These are phyloP conservation scores for Lepraria neglecta DNA, from an alignment of 495 filamentous ascomycete genomes.

Conservation along the genomic window DNA sequence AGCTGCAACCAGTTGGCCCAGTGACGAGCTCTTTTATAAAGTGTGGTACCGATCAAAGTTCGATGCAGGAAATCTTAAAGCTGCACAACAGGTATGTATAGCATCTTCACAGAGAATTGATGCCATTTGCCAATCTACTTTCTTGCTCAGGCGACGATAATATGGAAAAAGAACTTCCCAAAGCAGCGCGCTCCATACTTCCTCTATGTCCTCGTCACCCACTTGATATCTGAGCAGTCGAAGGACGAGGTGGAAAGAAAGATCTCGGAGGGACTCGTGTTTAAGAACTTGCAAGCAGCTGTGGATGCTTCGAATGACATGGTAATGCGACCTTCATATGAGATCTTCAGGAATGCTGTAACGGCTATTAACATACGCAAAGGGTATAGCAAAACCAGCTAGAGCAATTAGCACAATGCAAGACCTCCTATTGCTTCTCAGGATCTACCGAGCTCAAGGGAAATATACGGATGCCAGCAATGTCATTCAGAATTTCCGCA, in stretches of 20 bases:
- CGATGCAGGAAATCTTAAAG: conserved; percentile 46
- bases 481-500: conserved; percentile 45
- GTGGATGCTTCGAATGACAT: conserved; percentile 43
- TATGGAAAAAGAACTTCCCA: conserved; percentile 52
- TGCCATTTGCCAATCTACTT: background rate
- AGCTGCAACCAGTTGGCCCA: conserved; percentile 46
- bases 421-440: conserved; percentile 50
- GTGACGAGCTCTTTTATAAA: conserved; percentile 46
- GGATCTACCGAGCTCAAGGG: conserved; percentile 45
- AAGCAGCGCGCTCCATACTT: conserved; percentile 52
- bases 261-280: conserved; percentile 52
- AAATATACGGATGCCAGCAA: conserved; percentile 43
- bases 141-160: conserved; percentile 47
- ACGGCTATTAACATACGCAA: conserved; percentile 27
- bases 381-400: conserved; percentile 31
- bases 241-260: conserved; percentile 46
- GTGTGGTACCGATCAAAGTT: conserved; percentile 50
- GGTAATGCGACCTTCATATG: conserved; percentile 1
- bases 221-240: conserved; percentile 36
- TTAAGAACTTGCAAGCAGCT: conserved; percentile 54
- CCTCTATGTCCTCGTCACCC: conserved; percentile 50
- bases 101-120: background rate
- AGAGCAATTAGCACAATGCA: conserved; percentile 50
- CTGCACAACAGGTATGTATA: conserved; percentile 44
- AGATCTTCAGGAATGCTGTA: background rate